These are phyloP conservation scores for Tylopilus subfusipes DNA, from an alignment of 768 basidiomycete genomes.

Conservation along the genomic window DNA sequence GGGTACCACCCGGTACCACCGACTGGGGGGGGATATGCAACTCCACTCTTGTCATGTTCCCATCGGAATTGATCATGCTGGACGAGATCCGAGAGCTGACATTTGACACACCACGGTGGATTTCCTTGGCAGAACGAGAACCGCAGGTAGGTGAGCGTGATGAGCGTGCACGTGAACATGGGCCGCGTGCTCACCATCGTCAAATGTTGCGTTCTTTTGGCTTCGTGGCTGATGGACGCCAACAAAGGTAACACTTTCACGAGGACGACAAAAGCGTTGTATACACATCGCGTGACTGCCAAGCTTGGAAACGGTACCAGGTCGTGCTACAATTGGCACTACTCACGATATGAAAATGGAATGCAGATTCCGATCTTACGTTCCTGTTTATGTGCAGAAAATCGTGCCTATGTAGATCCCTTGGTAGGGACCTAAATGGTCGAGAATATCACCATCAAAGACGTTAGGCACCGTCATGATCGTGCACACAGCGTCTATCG, in stretches of 20 bases:
- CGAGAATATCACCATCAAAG: constrained; percentile 42
- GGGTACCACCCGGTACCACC: background rate
- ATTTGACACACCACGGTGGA: background rate
- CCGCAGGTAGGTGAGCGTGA: background rate
- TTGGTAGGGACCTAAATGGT: constrained; percentile 59
- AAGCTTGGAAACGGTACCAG: background rate
- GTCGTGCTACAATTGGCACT: background rate
- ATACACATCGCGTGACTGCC: background rate
- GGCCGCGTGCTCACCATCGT: background rate
- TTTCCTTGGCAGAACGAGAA: background rate
- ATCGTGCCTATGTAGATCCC: constrained; percentile 55
- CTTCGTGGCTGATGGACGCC: background rate
- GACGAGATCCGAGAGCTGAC: background rate
- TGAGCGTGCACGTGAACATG: constrained; percentile 2
- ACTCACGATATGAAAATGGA: constrained; percentile 6
- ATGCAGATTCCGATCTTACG: background rate
- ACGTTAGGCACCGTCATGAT: constrained; percentile 54
- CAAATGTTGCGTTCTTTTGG: background rate
- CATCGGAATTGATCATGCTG: background rate
- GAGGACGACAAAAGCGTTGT: background rate
- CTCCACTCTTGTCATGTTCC: background rate
- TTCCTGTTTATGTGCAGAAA: constrained; percentile 28
- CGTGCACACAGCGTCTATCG: constrained; percentile 50
- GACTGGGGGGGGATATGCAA: background rate
- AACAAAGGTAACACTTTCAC: background rate